Base-by-base conservation (phyloP, 306 rosid genomes). In the Glycine soja region DNA sequence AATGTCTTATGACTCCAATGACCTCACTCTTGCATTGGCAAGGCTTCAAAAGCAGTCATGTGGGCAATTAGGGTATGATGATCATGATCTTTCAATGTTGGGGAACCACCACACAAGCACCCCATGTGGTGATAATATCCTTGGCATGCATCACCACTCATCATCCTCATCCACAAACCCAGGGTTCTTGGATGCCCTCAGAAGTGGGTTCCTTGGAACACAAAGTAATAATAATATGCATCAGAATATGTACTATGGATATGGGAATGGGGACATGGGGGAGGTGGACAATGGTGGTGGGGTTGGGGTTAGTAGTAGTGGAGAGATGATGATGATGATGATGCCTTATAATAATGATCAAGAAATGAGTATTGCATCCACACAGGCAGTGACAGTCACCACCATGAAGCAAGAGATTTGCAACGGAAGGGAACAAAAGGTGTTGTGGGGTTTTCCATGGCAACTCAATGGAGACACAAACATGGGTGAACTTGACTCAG, bases 401-500 rank as follows among this genome's bases (percentile, higher is more conserved):
- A 93, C 97, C 15, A 86, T 88, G 90, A 95, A 95, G 90, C 97
- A 95, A 86, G 97, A 95, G 61, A 32, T 81, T 13, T 52, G 89
- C 80, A 86, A 84, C 83, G 89, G 63, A 0, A 80, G 84, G 71
- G 90, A 83, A 73, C 86, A 89, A 61, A 93, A 57, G 84, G 89
- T 88, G 6, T 83, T 92, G 87, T 95, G 92, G 93, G 99, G 97
- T 19, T 87, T 89, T 52, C 99, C 98, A 8, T 91, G 98, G 98
- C 98, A 93, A 75, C 52, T 85, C 46, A 92, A 87, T 75, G 88
- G 89, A 5, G 93, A 93, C 56, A 88, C 89, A 19, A 86, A 76
- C 81, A 86, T 88, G 89, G 83, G 69, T 53, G 93, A 86, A 8
- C 14, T 85, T 78, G 97, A 93, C 50, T 81, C 91, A 6, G 97